Conservation (phyloP, 805 yeast species). For the Saccharomycopsis javanensis region DNA sequence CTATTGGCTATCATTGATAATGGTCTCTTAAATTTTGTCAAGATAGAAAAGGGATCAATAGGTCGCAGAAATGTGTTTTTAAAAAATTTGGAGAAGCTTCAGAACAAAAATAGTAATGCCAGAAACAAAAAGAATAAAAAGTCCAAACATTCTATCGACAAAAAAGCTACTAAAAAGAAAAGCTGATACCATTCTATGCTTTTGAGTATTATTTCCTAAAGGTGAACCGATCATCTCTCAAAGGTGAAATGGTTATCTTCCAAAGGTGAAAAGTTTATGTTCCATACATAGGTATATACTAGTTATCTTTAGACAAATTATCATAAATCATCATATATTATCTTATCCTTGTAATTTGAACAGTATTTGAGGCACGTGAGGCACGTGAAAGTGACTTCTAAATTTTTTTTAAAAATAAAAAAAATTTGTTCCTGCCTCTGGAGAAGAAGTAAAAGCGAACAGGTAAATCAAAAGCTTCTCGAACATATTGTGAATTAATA, state of each 20-base stretch:
- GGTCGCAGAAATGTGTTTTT: conserved; percentile 7
- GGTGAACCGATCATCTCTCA: too few relatives aligned
- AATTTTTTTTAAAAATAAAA: neutral
- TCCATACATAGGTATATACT: too few relatives aligned
- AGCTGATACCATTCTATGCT: neutral
- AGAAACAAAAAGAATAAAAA: neutral
- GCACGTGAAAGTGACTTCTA: neutral
- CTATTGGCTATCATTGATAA: conserved; percentile 50
- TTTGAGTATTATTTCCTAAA: too few relatives aligned
- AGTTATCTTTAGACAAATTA: too few relatives aligned
- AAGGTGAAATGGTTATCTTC: too few relatives aligned
- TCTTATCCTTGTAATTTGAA: too few relatives aligned
- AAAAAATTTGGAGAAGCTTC: neutral
- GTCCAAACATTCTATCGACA: neutral
- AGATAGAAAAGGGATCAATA: neutral
- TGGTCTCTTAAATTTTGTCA: conserved; percentile 51
- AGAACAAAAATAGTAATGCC: neutral
- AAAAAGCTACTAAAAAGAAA: neutral
- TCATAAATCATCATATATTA: too few relatives aligned
- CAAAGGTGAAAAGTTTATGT: too few relatives aligned
- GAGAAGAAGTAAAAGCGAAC: neutral
- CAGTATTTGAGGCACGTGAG: neutral
- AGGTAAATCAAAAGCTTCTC: neutral
- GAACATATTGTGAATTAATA: too few relatives aligned
- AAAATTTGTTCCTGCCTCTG: neutral